Percentiles rank a stretch among this genome's conserved stretches.
Conservation (phyloP, 1,284 basidiomycete species). For the Marasmius sp. region DNA sequence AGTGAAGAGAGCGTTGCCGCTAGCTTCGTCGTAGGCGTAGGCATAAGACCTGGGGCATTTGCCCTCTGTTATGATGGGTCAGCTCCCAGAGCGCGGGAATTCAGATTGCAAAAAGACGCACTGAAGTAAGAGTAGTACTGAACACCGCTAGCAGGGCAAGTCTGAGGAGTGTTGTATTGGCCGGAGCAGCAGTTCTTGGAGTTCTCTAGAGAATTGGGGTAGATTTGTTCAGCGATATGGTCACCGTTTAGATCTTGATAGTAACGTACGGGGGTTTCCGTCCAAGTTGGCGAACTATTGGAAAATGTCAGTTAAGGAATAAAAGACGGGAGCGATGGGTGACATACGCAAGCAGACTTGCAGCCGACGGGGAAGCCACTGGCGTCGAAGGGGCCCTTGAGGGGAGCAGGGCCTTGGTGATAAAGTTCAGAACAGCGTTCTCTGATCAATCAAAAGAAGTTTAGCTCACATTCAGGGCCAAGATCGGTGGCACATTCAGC, state of each 20-base stretch:
- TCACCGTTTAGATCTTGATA: slow-evolving; percentile 36
- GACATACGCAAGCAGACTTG: slow-evolving; percentile 50
- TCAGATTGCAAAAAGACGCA: slow-evolving; percentile 20
- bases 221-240: slow-evolving; percentile 4
- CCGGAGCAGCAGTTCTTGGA: slow-evolving; percentile 44
- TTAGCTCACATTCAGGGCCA: slow-evolving; percentile 21
- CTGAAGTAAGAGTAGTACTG: slow-evolving; percentile 47
- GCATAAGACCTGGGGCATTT: slow-evolving; percentile 44
- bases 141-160: slow-evolving; percentile 42
- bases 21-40: slow-evolving; percentile 51
- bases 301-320: background rate
- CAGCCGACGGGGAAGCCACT: slow-evolving; percentile 59
- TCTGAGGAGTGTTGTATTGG: slow-evolving; percentile 35
- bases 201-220: background rate
- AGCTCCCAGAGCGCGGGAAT: background rate
- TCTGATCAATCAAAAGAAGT: background rate
- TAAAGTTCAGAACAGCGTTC: background rate
- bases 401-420: slow-evolving; percentile 43
- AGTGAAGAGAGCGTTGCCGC: slow-evolving; percentile 45
- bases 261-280: slow-evolving; percentile 38
- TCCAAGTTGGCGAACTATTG: slow-evolving; percentile 43
- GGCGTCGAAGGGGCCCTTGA: slow-evolving; percentile 55
- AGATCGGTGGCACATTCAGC: slow-evolving; percentile 44
- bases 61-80: slow-evolving; percentile 28
- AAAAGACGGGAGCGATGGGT: background rate